Evolutionary conservation across 2,329 filamentous ascomycete genomes (phyloP), one percentile per base, ranked within the genome.

Genomic region (Didymella sp.): DNA sequence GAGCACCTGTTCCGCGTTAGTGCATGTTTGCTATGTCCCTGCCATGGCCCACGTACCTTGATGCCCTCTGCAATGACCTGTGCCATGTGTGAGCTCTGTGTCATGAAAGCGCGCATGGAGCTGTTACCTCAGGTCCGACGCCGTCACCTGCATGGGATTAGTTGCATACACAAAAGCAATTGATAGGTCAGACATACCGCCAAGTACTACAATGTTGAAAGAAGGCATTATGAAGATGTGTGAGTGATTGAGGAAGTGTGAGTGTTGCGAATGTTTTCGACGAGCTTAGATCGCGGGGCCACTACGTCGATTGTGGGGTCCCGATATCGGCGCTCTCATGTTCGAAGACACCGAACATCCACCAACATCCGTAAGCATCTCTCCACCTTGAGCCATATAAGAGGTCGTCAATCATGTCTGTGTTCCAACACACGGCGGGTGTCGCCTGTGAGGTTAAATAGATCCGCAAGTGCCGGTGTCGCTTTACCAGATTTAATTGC

Each of bases 51-150:
- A 41, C 72, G 66, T 81, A 93, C 91, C 85, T 96, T 96, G 72
- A 96, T 79, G 59, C 87, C 92, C 81, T 96, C 92, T 63, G 87
- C 86, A 56, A 92, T 87, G 63, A 96, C 91, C 90, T 91, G 55
- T 58, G 25, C 35, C 30, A 31, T 33, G n/a, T 46, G 60, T 73
- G 21, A 73, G 70, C 60, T 56, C 49, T 49, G 44, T 11, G 12
- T 37, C 17, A 30, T 25, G 42, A 37, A 53, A 28, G 24, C 47
- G 45, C 31, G 19, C 35, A 43, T 24, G 17, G 31, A 46, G 56
- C 58, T 61, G 48, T 62, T 73, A 78, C 76, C 73, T 78, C 76
- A 38, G 76, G 76, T 46, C 76, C 76, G 37, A 75, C 74, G 52
- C 76, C 75, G 56, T 78, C 76, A 66, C 76, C 76, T 78, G 35